A percentile compares a stretch with the other conserved stretches of the same genome.
These are phyloP conservation scores for Sugiyamaella sp. DNA, from an alignment of 1,139 yeast genomes.

Conservation along the genomic window DNA sequence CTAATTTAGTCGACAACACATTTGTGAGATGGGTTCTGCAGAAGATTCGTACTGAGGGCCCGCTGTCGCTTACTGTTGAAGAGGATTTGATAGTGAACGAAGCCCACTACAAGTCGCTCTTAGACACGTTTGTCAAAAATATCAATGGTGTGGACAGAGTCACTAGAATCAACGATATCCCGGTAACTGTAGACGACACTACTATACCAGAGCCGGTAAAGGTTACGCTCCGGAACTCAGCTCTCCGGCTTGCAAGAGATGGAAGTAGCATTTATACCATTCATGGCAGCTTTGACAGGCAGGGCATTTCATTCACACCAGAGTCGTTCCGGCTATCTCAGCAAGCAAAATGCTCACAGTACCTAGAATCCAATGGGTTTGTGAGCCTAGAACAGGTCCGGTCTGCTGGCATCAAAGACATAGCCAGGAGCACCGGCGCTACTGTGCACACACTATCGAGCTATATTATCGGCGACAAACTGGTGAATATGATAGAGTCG, in stretches of 20 bases:
- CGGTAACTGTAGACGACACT: background rate
- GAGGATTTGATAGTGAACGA: conserved; percentile 10
- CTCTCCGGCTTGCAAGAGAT: conserved; percentile 16
- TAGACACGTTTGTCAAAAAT: background rate
- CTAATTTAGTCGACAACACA: conserved; percentile 5
- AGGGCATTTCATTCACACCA: conserved; percentile 25
- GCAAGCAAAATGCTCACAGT: conserved; percentile 13
- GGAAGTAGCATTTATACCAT: conserved; percentile 2
- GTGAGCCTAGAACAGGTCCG: conserved; percentile 13
- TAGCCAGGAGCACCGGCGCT: conserved; percentile 7
- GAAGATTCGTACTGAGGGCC: background rate
- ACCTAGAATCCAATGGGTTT: conserved; percentile 22
- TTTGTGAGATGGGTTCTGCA: conserved; percentile 14
- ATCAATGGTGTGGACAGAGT: conserved; percentile 1
- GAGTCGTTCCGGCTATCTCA: conserved; percentile 17
- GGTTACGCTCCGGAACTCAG: background rate
- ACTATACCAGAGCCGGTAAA: background rate
- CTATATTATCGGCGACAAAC: conserved; percentile 28
- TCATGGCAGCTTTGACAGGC: conserved; percentile 24
- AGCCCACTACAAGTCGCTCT: background rate
- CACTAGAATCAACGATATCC: background rate
- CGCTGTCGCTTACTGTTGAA: background rate
- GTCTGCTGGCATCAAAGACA: conserved; percentile 18
- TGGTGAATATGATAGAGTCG: conserved; percentile 16
- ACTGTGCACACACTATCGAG: conserved; percentile 9